Percentiles rank a stretch among this genome's conserved stretches.
These are phyloP conservation scores for Xylaria venustula DNA, from an alignment of 495 filamentous ascomycete species.

Conservation along the genomic window DNA sequence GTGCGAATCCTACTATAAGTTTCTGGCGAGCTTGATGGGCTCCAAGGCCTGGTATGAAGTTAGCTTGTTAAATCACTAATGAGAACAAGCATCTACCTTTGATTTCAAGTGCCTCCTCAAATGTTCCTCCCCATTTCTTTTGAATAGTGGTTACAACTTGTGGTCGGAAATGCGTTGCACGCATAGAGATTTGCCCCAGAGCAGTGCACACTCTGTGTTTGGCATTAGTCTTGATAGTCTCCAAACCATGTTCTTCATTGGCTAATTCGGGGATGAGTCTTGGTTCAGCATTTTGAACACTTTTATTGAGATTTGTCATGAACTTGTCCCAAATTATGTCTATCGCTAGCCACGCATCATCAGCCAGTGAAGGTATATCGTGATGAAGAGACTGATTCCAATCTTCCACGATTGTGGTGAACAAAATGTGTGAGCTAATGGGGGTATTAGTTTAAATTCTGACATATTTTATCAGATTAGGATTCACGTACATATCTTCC, in stretches of 20 bases:
- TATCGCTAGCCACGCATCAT: background rate
- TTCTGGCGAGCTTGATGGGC: background rate
- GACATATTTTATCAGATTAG: background rate
- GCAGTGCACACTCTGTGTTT: background rate
- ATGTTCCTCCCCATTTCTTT: background rate
- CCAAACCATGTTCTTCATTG: background rate
- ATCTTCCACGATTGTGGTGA: background rate
- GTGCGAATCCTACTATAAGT: background rate
- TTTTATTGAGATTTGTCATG: background rate
- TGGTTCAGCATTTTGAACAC: background rate
- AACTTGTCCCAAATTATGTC: conserved; percentile 9
- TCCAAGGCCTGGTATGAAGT: background rate
- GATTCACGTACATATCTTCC: conserved; percentile 8
- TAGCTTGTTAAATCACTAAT: background rate
- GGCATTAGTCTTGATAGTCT: background rate
- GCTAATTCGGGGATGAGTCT: background rate
- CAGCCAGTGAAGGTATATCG: conserved; percentile 4
- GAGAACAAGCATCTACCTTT: background rate
- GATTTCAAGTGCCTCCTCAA: background rate
- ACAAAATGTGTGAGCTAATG: background rate
- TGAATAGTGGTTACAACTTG: background rate
- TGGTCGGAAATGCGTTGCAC: background rate
- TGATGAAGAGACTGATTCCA: conserved; percentile 1
- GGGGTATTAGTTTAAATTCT: background rate
- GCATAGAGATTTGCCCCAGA: background rate